phyloP scores from a whole-genome alignment of 768 basidiomycete genomes.

The Steccherinum ochraceum region DNA sequence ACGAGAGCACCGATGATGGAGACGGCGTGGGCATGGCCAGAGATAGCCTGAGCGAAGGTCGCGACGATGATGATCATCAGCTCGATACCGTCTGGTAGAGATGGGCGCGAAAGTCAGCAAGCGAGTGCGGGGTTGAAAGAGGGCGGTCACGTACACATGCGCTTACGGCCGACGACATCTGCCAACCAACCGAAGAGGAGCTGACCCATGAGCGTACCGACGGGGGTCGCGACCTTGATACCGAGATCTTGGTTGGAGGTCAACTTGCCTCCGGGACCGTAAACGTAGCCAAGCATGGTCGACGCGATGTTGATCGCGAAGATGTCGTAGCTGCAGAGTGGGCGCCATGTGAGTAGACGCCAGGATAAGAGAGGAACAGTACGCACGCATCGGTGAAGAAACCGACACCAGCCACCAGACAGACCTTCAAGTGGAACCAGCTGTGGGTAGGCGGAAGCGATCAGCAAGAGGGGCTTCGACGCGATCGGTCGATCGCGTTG shows the following conservation, averaged over 20 bases:
- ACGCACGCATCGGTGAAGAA: slow-evolving; percentile 27
- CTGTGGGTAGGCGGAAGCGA: too few species aligned
- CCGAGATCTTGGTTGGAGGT: slow-evolving; percentile 41
- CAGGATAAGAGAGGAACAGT: not conserved
- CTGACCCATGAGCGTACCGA: slow-evolving; percentile 35
- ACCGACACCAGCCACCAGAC: slow-evolving; percentile 28
- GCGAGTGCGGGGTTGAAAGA: not conserved
- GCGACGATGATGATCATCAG: slow-evolving; percentile 32
- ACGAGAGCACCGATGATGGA: slow-evolving; percentile 37
- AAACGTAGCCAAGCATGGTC: slow-evolving; percentile 41
- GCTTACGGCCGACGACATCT: slow-evolving; percentile 35
- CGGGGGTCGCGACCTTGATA: slow-evolving; percentile 35
- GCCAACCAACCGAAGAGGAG: slow-evolving; percentile 41
- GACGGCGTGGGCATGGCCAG: slow-evolving; percentile 30
- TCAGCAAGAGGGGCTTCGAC: not conserved
- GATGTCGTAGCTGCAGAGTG: slow-evolving; percentile 26
- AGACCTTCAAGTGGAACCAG: slow-evolving; percentile 46
- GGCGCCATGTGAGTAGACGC: not conserved
- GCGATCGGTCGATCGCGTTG: not conserved
- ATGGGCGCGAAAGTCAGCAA: not conserved
- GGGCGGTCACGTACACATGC: slow-evolving; percentile 25
- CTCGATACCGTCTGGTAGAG: slow-evolving; percentile 45
- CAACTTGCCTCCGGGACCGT: slow-evolving; percentile 24
- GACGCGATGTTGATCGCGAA: slow-evolving; percentile 41
- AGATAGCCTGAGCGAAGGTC: slow-evolving; percentile 33